Evolutionary conservation across 2,329 filamentous ascomycete genomes (phyloP).

Genomic region (Chaetomium sp.): DNA sequence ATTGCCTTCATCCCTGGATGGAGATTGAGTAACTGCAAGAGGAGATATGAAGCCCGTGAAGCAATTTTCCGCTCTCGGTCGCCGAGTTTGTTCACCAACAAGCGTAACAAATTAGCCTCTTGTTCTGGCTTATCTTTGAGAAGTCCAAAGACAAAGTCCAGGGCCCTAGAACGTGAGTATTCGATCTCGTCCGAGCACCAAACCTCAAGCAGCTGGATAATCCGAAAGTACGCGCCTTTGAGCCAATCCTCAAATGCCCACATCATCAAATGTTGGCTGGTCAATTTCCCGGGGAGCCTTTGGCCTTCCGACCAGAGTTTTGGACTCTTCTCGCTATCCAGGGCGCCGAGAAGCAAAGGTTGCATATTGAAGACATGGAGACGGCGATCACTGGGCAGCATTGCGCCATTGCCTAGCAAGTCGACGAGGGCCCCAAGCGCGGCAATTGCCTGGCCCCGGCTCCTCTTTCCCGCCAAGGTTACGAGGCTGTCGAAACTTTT

Average conservation of each 20-base stretch:
- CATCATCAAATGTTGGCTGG: conserved; percentile 69
- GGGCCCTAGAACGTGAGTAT: conserved; percentile 78
- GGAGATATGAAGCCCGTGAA: conserved; percentile 83
- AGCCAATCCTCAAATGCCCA: conserved; percentile 96
- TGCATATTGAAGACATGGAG: conserved; percentile 74
- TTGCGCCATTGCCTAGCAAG: conserved; percentile 79
- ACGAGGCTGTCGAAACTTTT: conserved; percentile 84
- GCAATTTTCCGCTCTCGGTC: conserved; percentile 94
- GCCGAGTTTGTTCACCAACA: conserved; percentile 94
- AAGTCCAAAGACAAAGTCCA: conserved; percentile 87
- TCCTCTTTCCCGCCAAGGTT: conserved; percentile 82
- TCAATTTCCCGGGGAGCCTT: conserved; percentile 64
- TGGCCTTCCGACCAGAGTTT: conserved; percentile 60
- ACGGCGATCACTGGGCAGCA: conserved; percentile 77
- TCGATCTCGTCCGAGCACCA: conserved; percentile 96
- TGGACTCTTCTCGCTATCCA: conserved; percentile 53
- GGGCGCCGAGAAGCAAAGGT: conserved; percentile 63
- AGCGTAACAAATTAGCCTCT: conserved; percentile 82
- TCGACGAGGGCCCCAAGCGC: conserved; percentile 92
- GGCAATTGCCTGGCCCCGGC: conserved; percentile 83
- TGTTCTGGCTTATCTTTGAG: conserved; percentile 96
- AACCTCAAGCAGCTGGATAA: conserved; percentile 81
- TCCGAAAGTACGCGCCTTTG: conserved; percentile 87
- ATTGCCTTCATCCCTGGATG: conserved; percentile 93
- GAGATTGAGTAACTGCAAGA: conserved; percentile 82